These are phyloP conservation scores for Rutstroemia sp. DNA, from an alignment of 2,329 filamentous ascomycete species.

Conservation along the genomic window DNA sequence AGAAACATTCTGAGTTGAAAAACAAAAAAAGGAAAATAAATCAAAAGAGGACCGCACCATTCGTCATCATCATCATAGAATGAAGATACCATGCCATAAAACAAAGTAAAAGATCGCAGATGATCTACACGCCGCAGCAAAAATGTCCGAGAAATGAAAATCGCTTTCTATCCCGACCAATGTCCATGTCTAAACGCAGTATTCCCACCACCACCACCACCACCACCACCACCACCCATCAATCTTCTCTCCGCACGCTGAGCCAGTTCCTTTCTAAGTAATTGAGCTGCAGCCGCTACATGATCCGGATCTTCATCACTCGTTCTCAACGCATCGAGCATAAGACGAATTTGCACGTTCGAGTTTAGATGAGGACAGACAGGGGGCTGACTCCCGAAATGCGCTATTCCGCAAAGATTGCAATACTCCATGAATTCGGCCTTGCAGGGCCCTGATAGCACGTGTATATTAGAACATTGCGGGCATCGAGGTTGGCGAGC, in stretches of 20 bases:
- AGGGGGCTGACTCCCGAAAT: conserved; percentile 46
- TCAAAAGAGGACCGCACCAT: no score
- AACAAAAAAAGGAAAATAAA: no score
- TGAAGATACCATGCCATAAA: no score
- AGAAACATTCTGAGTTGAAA: no score
- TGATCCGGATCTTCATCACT: conserved; percentile 39
- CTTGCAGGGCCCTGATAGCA: conserved; percentile 47
- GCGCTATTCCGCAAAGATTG: conserved; percentile 55
- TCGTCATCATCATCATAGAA: no score
- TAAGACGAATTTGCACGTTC: conserved; percentile 54
- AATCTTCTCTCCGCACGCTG: not conserved
- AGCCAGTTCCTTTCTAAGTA: not conserved
- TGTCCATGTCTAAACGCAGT: not conserved
- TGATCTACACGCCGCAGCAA: no score
- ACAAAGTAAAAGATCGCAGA: no score
- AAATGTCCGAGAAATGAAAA: not conserved
- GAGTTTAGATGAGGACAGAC: conserved; percentile 54
- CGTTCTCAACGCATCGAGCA: conserved; percentile 54
- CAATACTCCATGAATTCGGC: conserved; percentile 55
- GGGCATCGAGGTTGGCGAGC: conserved; percentile 34
- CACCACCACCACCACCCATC: not conserved
- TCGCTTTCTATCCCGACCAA: not conserved
- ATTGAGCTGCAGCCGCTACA: not conserved
- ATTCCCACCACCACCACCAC: not conserved
- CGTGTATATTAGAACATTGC: conserved; percentile 47